Base-by-base conservation (phyloP, 306 rosid species). In the Prunus padus region DNA sequence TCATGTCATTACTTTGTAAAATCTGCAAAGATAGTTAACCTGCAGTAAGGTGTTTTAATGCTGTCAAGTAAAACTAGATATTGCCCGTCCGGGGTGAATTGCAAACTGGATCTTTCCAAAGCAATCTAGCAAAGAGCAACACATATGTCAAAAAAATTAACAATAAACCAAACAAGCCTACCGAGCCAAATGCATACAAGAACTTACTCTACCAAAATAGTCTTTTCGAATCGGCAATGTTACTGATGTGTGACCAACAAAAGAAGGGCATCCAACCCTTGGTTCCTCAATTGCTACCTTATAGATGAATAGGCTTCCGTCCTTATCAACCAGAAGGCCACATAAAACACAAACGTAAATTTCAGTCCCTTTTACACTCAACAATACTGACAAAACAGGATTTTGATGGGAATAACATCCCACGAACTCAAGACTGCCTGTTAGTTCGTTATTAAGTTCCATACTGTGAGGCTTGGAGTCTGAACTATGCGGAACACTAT, bases 41-140 rank as follows among this genome's bases (percentile, higher is more conserved):
- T 93, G 98, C 98, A 93, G 74, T 74, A 67, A 69, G 97, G 93
- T 40, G 88, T 87, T 87, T 72, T 88, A 65, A 93, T 84, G 88
- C 92, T 79, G 73, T 89, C 93, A 57, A 87, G 84, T 65, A 89
- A 80, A 84, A 91, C 92, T 75, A 89, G 85, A 84, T 42, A 83
- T 49, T 87, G 80, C 23, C 97, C 93, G 77, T 82, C 92, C 68
- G 97, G 96, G 76, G 93, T 83, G 67, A 87, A 87, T 71, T 91
- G 93, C 69, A 93, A 77, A 57, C 92, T 88, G 52, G 86, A 87
- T 80, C 81, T 85, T 81, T 91, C 98, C 64, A 86, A 78, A 63
- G 74, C 72, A 76, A 82, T 76, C 98, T 93, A 72, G 67, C 52
- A 80, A 79, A 71, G 42, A 73, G 49, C 52, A 75, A 67, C 54